Evolutionary conservation across 495 filamentous ascomycete genomes (phyloP).

Genomic region (Clohesyomyces aquaticus): DNA sequence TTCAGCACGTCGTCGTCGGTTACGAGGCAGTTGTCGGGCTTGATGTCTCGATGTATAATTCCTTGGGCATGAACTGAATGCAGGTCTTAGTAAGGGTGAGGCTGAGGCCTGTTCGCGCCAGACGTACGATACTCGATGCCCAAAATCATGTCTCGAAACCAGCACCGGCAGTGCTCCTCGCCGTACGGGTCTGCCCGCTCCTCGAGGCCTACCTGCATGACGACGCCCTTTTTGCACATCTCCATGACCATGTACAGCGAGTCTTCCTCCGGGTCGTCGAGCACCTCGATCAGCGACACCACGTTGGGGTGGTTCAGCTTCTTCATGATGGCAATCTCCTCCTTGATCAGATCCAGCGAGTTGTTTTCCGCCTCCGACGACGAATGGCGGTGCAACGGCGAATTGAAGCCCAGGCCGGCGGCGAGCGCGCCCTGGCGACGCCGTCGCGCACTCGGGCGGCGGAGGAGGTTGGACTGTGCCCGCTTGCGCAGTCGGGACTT

Average conservation of each 20-base stretch:
- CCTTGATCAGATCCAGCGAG: conserved; percentile 83
- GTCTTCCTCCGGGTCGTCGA: conserved; percentile 94
- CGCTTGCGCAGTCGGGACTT: conserved; percentile 91
- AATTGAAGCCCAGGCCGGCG: conserved; percentile 64
- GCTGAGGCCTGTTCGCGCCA: background rate
- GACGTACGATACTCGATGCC: conserved; percentile 88
- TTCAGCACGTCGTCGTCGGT: conserved; percentile 91
- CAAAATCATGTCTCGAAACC: conserved; percentile 94
- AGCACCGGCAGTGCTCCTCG: conserved; percentile 80
- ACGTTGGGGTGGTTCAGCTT: conserved; percentile 93
- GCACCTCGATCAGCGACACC: conserved; percentile 87
- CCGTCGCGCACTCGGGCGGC: conserved; percentile 62
- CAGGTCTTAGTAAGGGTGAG: background rate
- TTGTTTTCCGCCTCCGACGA: conserved; percentile 61
- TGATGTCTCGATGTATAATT: conserved; percentile 95
- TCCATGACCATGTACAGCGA: conserved; percentile 98
- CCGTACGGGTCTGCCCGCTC: conserved; percentile 82
- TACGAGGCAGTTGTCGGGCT: conserved; percentile 92
- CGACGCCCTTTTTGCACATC: conserved; percentile 97
- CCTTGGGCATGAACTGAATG: conserved; percentile 82
- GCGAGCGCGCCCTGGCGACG: conserved; percentile 55
- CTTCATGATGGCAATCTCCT: conserved; percentile 99
- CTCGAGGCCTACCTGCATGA: conserved; percentile 94
- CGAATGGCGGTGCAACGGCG: conserved; percentile 61
- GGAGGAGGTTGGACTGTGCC: conserved; percentile 87